Evolutionary conservation across 352 stramenopile species (phyloP).

Genomic region (Peronospora belbahrii): DNA sequence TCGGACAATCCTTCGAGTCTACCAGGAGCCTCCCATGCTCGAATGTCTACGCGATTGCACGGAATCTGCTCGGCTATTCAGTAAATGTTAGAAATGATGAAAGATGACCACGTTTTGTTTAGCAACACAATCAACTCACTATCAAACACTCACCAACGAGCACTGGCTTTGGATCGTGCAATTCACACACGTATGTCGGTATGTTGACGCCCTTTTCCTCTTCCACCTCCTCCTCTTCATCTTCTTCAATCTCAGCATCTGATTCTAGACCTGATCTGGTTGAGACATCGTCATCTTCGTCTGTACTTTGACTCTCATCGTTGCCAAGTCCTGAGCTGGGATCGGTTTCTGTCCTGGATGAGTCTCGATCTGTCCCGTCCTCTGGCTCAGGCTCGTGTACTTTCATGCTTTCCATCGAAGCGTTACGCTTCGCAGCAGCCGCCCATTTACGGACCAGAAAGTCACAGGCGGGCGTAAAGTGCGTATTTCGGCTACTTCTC

Average conservation of each 20-base stretch:
- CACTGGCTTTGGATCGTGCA: constrained; percentile 68
- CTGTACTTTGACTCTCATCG: constrained; percentile 24
- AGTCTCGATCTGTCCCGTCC: constrained; percentile 16
- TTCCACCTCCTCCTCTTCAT: constrained; percentile 21
- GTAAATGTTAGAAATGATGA: not conserved
- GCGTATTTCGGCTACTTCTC: constrained; percentile 7
- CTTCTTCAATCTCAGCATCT: constrained; percentile 18
- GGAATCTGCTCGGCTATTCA: constrained; percentile 52
- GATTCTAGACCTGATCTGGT: constrained; percentile 21
- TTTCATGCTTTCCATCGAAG: constrained; percentile 23
- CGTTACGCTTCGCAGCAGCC: constrained; percentile 29
- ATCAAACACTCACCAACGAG: constrained; percentile 38
- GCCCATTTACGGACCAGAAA: constrained; percentile 40
- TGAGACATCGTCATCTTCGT: constrained; percentile 20
- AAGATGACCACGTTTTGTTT: not conserved
- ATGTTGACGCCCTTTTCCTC: constrained; percentile 27
- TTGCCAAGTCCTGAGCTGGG: constrained; percentile 32
- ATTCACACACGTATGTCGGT: constrained; percentile 65
- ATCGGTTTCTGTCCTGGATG: constrained; percentile 35
- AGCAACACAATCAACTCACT: not conserved
- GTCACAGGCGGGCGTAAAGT: constrained; percentile 27
- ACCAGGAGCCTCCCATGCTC: constrained; percentile 23
- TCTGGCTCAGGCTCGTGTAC: constrained; percentile 20
- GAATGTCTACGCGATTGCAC: constrained; percentile 52
- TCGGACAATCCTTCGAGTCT: constrained; percentile 1